A percentile compares a stretch with the other conserved stretches of the same genome.
phyloP scores from a whole-genome alignment of 2,329 filamentous ascomycete genomes.

The Aspergillus alliaceus region DNA sequence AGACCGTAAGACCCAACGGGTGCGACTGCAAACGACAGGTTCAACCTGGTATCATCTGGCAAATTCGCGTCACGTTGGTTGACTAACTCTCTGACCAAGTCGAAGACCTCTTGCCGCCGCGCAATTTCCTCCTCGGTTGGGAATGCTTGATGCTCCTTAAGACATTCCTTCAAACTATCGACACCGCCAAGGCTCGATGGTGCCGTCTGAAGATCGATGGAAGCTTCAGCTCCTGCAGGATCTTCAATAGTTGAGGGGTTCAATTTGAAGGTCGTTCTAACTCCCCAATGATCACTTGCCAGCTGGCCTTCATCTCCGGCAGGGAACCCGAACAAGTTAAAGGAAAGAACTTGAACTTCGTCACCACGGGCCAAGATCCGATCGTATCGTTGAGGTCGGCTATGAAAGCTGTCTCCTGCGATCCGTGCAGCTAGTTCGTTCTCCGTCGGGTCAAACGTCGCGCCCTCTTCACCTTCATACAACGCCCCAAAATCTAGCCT shows the following conservation, averaged over 20 bases:
- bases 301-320: background rate
- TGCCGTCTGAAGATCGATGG: background rate
- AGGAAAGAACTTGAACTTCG: background rate
- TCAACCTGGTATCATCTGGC: background rate
- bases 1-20: slow-evolving; percentile 7
- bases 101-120: background rate
- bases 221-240: background rate
- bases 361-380: background rate
- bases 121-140: background rate
- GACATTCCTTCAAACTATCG: background rate
- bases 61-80: slow-evolving; percentile 6
- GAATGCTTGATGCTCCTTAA: background rate
- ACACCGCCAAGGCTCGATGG: background rate
- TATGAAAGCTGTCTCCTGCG: slow-evolving; percentile 6
- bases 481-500: background rate
- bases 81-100: background rate
- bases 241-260: no score
- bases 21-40: background rate
- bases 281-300: slow-evolving; percentile 8
- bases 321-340: slow-evolving; percentile 3
- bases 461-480: slow-evolving; percentile 7
- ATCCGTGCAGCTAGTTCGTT: slow-evolving; percentile 5
- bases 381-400: slow-evolving; percentile 7
- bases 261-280: background rate
- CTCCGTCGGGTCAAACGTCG: slow-evolving; percentile 6